Percentiles rank a stretch among this genome's conserved stretches.
These are phyloP conservation scores for Yamadazyma tumulicola DNA, from an alignment of 805 yeast genomes.

Conservation along the genomic window DNA sequence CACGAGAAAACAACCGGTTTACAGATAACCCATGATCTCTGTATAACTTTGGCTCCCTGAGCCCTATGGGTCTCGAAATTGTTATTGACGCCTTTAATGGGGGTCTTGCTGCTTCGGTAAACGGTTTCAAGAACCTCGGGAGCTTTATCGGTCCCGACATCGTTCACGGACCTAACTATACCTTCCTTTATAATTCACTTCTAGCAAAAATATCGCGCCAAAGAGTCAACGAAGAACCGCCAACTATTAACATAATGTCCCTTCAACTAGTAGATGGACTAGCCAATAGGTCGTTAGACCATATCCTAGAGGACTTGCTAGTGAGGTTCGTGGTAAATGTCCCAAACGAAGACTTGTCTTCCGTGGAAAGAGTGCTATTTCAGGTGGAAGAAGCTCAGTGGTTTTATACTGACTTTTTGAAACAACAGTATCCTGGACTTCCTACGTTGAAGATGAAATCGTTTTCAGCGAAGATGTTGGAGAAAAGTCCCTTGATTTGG, in stretches of 20 bases:
- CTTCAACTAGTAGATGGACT: constrained; percentile 54
- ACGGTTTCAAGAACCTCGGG: constrained; percentile 36
- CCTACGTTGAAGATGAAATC: constrained; percentile 76
- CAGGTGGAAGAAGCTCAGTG: constrained; percentile 98
- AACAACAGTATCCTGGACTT: constrained; percentile 66
- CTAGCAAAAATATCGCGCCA: background rate
- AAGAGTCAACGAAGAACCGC: no score
- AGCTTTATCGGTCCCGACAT: no score
- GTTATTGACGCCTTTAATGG: constrained; percentile 29
- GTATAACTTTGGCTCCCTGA: constrained; percentile 23
- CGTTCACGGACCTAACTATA: no score
- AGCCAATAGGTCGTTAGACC: constrained; percentile 63
- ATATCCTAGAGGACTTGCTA: constrained; percentile 77
- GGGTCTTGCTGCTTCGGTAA: constrained; percentile 37
- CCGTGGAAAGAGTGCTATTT: constrained; percentile 78
- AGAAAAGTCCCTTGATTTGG: constrained; percentile 74
- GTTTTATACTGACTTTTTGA: constrained; percentile 86
- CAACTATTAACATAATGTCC: constrained; percentile 42
- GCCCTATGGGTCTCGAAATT: constrained; percentile 39
- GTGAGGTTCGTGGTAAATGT: constrained; percentile 90
- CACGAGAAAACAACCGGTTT: constrained; percentile 27
- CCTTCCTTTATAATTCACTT: background rate
- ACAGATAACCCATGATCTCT: constrained; percentile 13
- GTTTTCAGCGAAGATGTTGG: constrained; percentile 66
- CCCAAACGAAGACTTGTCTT: constrained; percentile 84